A percentile compares a stretch with the other conserved stretches of the same genome.
phyloP scores from a whole-genome alignment of 306 rosid genomes.

The Trifolium pratense region DNA sequence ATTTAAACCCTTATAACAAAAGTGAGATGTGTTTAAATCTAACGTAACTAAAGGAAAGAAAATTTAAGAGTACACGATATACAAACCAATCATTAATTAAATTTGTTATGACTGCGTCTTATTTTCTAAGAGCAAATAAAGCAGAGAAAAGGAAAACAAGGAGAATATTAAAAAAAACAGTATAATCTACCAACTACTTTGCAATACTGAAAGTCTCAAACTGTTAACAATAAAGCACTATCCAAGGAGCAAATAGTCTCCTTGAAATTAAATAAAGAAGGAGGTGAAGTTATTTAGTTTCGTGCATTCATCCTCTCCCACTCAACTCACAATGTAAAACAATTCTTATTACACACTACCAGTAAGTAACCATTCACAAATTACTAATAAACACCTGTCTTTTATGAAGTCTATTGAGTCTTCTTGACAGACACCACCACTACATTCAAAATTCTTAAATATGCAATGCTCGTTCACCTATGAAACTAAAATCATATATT shows the following conservation, averaged over 20 bases:
- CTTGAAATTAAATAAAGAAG: conserved; percentile 1
- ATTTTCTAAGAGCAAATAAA: neutral
- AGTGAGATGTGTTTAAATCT: neutral
- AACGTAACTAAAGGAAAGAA: conserved; percentile 6
- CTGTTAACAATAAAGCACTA: neutral
- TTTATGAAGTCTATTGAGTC: neutral
- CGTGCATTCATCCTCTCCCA: conserved; percentile 2
- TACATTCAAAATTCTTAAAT: conserved; percentile 12
- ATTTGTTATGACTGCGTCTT: neutral
- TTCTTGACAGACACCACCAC: neutral
- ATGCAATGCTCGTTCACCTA: neutral
- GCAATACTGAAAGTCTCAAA: neutral
- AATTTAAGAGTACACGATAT: neutral
- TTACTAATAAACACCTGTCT: neutral
- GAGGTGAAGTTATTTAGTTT: conserved; percentile 9
- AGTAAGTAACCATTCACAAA: neutral
- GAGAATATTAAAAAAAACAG: conserved; percentile 15
- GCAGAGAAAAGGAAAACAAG: conserved; percentile 1
- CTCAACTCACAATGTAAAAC: conserved; percentile 3
- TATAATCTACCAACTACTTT: conserved; percentile 1
- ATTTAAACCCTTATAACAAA: conserved; percentile 3
- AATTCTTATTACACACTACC: neutral
- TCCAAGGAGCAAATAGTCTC: conserved; percentile 11
- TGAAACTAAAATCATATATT: conserved; percentile 22
- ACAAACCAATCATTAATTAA: neutral